phyloP scores from a whole-genome alignment of 805 yeast species.

The Zygoascus biomembranicola region DNA sequence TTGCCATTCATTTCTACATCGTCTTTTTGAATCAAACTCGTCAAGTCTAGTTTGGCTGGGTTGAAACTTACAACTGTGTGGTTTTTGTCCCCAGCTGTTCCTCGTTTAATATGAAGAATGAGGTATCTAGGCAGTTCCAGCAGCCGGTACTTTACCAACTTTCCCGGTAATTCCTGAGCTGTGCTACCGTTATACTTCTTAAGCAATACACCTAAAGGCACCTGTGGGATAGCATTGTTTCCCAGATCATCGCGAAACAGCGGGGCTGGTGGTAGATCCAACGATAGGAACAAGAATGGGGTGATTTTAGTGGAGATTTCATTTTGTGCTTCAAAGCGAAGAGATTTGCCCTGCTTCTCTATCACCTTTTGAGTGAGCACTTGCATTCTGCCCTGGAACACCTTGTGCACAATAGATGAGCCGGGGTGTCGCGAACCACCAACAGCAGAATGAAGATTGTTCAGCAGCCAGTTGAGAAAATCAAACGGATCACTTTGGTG shows the following conservation, averaged over 20 bases:
- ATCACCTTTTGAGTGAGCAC: slow-evolving; percentile 26
- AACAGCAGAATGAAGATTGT: slow-evolving; percentile 31
- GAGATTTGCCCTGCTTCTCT: slow-evolving; percentile 19
- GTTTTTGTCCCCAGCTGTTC: slow-evolving; percentile 35
- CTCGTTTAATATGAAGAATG: slow-evolving; percentile 50
- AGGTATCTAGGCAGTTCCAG: slow-evolving; percentile 44
- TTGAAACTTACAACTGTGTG: slow-evolving; percentile 60
- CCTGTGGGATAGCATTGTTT: slow-evolving; percentile 45
- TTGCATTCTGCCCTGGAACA: slow-evolving; percentile 48
- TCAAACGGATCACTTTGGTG: slow-evolving; percentile 44
- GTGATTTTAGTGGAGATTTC: slow-evolving; percentile 13
- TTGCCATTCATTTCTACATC: slow-evolving; percentile 7
- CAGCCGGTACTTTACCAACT: slow-evolving; percentile 34
- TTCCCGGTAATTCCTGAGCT: slow-evolving; percentile 28
- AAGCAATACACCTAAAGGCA: slow-evolving; percentile 38
- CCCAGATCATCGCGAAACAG: slow-evolving; percentile 43
- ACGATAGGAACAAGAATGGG: slow-evolving; percentile 45
- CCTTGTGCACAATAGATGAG: slow-evolving; percentile 27
- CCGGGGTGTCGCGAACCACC: slow-evolving; percentile 22
- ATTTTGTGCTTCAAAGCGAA: slow-evolving; percentile 19
- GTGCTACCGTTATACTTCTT: slow-evolving; percentile 27
- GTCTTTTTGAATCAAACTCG: slow-evolving; percentile 22
- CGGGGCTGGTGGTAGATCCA: slow-evolving; percentile 55
- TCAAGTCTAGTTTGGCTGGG: slow-evolving; percentile 31
- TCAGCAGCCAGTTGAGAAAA: slow-evolving; percentile 54